Evolutionary conservation across 345 rosid species (phyloP), one percentile per base, ranked within the genome.

Genomic region (Murraya koenigii): DNA sequence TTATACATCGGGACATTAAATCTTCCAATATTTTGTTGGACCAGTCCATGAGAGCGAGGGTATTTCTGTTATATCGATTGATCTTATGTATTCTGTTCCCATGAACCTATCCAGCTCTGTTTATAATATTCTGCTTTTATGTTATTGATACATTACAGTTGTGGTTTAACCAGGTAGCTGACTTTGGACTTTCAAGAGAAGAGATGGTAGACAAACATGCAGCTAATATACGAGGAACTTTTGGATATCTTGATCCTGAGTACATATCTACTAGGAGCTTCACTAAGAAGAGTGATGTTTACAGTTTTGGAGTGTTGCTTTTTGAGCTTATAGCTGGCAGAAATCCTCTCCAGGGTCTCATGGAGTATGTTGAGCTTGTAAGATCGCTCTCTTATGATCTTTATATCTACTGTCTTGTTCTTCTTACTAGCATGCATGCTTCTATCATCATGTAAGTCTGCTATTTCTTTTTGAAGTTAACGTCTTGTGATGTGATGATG

Each of bases 171-270:
- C 71, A 96, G 99, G 98, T 96, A 22, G 97, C 99, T 80, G 99
- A 96, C 85, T 94, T 96, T 81, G 99, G 99, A 39, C 97, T 96
- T 62, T 96, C 99, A 66, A 91, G 98, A 84, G 99, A 94, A 88
- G 99, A 94, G 85, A 88, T 88, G 94, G 93, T 89, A 28, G 90
- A 92, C 74, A 87, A 83, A 72, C 90, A 93, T 56, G 94, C 90
- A 6, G 99, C 91, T 35, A 90, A 94, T 72, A 69, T 97, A 66
- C 82, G 93, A 58, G 99, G 99, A 82, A 96, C 99, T 17, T 92
- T 92, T 77, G 99, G 99, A 71, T 96, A 94, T 79, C 98, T 96
- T 54, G 99, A 96, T 85, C 99, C 99, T 3, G 98, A 96, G 73
- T 96, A 96, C 71, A 87, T 96, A 58, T 94, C 98, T 38, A 87